phyloP scores from a whole-genome alignment of 2,329 filamentous ascomycete species.

The Fusarium stilboides region DNA sequence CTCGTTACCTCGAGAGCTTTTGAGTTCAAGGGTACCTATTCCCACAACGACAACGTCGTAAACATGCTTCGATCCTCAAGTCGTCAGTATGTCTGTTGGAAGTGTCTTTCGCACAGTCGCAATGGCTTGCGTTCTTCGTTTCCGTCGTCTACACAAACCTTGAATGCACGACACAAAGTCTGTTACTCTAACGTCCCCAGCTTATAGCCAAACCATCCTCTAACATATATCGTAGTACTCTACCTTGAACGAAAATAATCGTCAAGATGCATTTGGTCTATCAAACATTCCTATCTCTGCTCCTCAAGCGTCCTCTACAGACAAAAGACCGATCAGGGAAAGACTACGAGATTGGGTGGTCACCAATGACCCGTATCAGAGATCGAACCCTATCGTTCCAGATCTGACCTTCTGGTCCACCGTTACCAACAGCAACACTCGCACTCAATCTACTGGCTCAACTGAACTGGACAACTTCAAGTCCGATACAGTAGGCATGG shows the following conservation, averaged over 20 bases:
- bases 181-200: conserved; percentile 12
- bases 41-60: conserved; percentile 3
- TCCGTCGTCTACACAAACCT: conserved; percentile 6
- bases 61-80: conserved; percentile 53
- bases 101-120: conserved; percentile 49
- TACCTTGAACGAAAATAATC: conserved; percentile 16
- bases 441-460: conserved; percentile 54
- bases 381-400: conserved; percentile 29
- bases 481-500: conserved; percentile 43
- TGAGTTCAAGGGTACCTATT: conserved; percentile 1
- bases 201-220: background rate
- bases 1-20: background rate
- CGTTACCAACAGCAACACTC: conserved; percentile 53
- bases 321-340: conserved; percentile 42
- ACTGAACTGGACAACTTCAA: conserved; percentile 52
- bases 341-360: conserved; percentile 44
- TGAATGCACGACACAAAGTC: conserved; percentile 32
- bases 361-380: conserved; percentile 14
- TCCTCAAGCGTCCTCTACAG: conserved; percentile 4
- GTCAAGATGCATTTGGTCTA: conserved; percentile 21
- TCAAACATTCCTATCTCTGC: conserved; percentile 38
- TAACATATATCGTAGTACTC: conserved; percentile 34
- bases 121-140: conserved; percentile 23
- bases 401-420: conserved; percentile 48
- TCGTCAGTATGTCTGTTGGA: conserved; percentile 54